Percentiles rank a stretch among this genome's conserved stretches.
Evolutionary conservation across 192 early-diverging fungal species (phyloP).

Genomic region (Rhizophagus clarus): DNA sequence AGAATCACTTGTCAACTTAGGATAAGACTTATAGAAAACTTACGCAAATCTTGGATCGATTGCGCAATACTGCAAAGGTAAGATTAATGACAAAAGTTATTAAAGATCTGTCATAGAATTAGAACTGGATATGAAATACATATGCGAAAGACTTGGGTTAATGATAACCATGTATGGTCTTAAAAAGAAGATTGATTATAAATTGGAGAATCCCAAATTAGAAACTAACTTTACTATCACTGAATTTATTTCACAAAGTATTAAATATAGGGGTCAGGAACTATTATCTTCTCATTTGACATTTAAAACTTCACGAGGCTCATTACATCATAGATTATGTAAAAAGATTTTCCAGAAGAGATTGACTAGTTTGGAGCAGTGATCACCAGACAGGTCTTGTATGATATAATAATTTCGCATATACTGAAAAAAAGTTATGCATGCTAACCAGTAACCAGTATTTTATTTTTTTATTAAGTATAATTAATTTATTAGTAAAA

Average conservation of each 20-base stretch:
- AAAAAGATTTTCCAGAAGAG: neutral
- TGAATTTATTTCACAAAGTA: neutral
- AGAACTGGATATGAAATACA: neutral
- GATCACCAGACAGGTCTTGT: too few relatives aligned
- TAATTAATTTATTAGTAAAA: too few relatives aligned
- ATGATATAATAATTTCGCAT: too few relatives aligned
- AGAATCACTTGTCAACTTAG: neutral
- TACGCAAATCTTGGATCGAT: neutral
- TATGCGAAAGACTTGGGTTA: neutral
- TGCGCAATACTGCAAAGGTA: conserved; percentile 7
- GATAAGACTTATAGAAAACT: neutral
- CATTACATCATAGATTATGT: neutral
- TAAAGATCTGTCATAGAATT: neutral
- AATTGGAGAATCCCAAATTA: neutral
- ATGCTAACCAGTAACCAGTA: too few relatives aligned
- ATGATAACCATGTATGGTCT: too few relatives aligned
- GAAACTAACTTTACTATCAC: neutral
- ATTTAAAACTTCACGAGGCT: neutral
- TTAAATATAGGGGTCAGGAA: neutral
- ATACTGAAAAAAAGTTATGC: too few relatives aligned
- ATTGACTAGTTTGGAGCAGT: too few relatives aligned
- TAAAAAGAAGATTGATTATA: neutral
- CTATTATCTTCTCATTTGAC: neutral
- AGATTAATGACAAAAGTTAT: neutral
- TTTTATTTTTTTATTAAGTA: too few relatives aligned